Base-by-base conservation (phyloP, 2,329 filamentous ascomycete species). In the Grosmannia clavigera region DNA sequence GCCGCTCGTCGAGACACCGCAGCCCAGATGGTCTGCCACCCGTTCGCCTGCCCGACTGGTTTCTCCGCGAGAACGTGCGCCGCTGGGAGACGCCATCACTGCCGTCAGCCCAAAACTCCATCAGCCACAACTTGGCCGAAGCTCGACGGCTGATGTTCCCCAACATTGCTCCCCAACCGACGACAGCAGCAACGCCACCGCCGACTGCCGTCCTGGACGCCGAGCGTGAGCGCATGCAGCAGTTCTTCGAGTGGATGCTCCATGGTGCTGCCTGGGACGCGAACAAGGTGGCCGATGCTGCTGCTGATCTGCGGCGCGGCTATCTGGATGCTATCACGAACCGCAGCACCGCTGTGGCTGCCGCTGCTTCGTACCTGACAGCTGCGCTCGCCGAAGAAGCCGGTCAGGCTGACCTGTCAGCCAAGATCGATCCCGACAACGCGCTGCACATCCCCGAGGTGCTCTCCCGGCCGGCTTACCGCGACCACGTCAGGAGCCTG, bases 41-140 rank as follows among this genome's bases (percentile, higher is more conserved):
- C 2, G 72, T 82, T 27, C 73, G 77, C 57, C 71, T 88, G 16
- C 83, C 85, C 0, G 70, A 75, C 60, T 79, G 76, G 70, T 88
- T 87, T 63, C 70, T 82, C 58, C 71, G 78, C 48, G 69, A 73
- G 25, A 80, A 80, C 59, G 76, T 87, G 33, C 68, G 69, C 55
- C 66, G 52, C 55, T n/a, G 7, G 35, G 29, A 31, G 16, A n/a
- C 6, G 50, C 29, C 11, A 51, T 22, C 50, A 3, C 33, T n/a
- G 4, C 38, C 9, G 9, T 6, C 12, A 1, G 22, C 31, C 5
- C 5, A 14, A 60, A 64, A 53, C 65, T 61, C 59, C n/a, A 19
- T 62, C 40, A 54, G 55, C 58, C 50, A 63, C 60, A 64, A 62
- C 62, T 64, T 67, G 22, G 63, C 62, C 40, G 58, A 58, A 43